phyloP scores from a whole-genome alignment of 2,329 filamentous ascomycete species.

The Drechslera avenae region DNA sequence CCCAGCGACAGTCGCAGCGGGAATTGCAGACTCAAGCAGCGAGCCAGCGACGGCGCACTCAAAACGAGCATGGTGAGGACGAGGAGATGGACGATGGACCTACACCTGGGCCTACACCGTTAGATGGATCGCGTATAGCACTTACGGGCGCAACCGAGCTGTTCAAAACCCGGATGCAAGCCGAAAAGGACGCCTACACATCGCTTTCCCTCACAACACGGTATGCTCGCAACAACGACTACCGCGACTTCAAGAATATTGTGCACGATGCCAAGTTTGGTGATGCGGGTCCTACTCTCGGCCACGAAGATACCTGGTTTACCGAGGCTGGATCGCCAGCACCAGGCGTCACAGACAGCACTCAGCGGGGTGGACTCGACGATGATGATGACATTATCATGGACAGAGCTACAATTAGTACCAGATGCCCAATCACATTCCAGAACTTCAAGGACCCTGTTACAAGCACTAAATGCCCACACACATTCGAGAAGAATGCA shows the following conservation, averaged over 20 bases:
- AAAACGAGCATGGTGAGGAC: slow-evolving; percentile 18
- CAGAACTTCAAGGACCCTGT: slow-evolving; percentile 68
- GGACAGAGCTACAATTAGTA: slow-evolving; percentile 65
- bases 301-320: slow-evolving; percentile 68
- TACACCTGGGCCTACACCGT: slow-evolving; percentile 47
- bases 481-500: slow-evolving; percentile 71
- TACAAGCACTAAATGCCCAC: slow-evolving; percentile 69
- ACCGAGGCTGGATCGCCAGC: slow-evolving; percentile 54
- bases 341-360: slow-evolving; percentile 47
- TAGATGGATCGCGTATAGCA: slow-evolving; percentile 40
- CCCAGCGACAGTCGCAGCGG: slow-evolving; percentile 44
- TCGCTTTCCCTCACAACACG: slow-evolving; percentile 46
- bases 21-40: slow-evolving; percentile 34
- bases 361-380: slow-evolving; percentile 46
- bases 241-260: slow-evolving; percentile 65
- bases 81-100: slow-evolving; percentile 44
- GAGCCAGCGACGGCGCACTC: slow-evolving; percentile 25
- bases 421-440: slow-evolving; percentile 73
- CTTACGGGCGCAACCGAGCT: slow-evolving; percentile 44
- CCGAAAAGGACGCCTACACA: slow-evolving; percentile 53
- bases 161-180: slow-evolving; percentile 47
- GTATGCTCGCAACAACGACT: slow-evolving; percentile 65
- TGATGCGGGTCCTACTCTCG: slow-evolving; percentile 59
- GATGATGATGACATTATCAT: slow-evolving; percentile 72
- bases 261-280: slow-evolving; percentile 65